Percentiles rank a stretch among this genome's conserved stretches.
These are phyloP conservation scores for Penicillium nordicum DNA, from an alignment of 2,329 filamentous ascomycete genomes.

Conservation along the genomic window DNA sequence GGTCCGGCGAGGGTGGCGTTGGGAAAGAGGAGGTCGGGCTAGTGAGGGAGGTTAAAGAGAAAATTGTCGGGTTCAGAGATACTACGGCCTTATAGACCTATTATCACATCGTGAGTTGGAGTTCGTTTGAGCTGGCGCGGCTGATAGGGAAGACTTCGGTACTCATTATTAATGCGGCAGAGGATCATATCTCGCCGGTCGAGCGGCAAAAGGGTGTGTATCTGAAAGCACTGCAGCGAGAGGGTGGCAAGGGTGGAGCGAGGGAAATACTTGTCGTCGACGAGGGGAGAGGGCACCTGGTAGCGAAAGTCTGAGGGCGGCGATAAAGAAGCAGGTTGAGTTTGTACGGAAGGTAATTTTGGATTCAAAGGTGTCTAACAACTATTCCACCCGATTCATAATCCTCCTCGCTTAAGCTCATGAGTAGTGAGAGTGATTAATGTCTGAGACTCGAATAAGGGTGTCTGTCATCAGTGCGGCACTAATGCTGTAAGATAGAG, in stretches of 20 bases:
- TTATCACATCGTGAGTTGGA: too few relatives aligned
- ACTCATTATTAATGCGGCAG: not conserved
- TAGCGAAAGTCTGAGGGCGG: not conserved
- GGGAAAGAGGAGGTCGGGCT: too few relatives aligned
- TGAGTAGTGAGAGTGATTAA: not conserved
- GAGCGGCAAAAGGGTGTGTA: not conserved
- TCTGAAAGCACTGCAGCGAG: not conserved
- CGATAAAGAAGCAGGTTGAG: too few relatives aligned
- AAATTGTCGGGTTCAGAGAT: too few relatives aligned
- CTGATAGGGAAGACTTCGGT: not conserved
- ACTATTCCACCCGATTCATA: not conserved
- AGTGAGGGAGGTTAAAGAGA: too few relatives aligned
- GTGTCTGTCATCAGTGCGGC: not conserved
- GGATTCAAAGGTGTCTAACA: not conserved
- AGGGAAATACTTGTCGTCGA: not conserved
- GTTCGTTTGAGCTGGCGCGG: not conserved
- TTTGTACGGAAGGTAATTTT: not conserved
- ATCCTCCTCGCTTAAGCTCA: not conserved
- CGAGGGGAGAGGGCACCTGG: not conserved
- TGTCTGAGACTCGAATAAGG: not conserved
- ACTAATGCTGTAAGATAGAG: not conserved
- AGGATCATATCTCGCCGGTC: not conserved
- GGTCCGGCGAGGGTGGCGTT: too few relatives aligned
- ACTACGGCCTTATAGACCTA: too few relatives aligned
- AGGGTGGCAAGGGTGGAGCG: too few relatives aligned